Conservation (phyloP, 1,284 basidiomycete species). For the Marasmius fiardii region DNA sequence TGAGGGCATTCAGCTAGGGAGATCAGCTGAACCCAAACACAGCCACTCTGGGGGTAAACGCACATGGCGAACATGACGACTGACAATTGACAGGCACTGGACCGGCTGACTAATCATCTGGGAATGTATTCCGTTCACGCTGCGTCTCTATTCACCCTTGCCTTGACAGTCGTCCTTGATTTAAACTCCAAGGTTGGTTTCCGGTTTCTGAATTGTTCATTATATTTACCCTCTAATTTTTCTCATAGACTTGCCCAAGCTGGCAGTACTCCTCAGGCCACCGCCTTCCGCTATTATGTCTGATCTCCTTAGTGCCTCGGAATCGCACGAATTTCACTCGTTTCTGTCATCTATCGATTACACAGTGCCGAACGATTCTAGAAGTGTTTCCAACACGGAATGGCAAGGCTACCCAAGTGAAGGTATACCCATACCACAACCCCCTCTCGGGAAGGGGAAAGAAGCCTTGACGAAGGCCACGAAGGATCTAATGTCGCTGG, state of each 20-base stretch:
- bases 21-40: background rate
- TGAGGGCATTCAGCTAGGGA: too few relatives aligned
- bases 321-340: constrained; percentile 40
- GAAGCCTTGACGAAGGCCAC: constrained; percentile 70
- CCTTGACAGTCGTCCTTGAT: background rate
- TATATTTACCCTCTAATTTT: background rate
- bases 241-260: constrained; percentile 11
- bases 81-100: background rate
- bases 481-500: constrained; percentile 66
- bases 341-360: constrained; percentile 39
- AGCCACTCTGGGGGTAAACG: background rate
- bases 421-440: constrained; percentile 1
- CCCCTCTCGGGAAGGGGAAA: constrained; percentile 35
- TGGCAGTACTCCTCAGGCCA: constrained; percentile 21
- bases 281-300: constrained; percentile 27
- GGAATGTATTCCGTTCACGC: background rate
- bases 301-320: constrained; percentile 27
- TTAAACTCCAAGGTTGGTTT: background rate
- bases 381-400: constrained; percentile 22
- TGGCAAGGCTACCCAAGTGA: constrained; percentile 27
- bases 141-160: background rate
- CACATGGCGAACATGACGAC: background rate
- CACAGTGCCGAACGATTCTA: constrained; percentile 16
- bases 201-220: constrained; percentile 20
- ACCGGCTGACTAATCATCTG: background rate